Conservation (phyloP, 352 stramenopile genomes). For the Phytophthora pseudosyringae region DNA sequence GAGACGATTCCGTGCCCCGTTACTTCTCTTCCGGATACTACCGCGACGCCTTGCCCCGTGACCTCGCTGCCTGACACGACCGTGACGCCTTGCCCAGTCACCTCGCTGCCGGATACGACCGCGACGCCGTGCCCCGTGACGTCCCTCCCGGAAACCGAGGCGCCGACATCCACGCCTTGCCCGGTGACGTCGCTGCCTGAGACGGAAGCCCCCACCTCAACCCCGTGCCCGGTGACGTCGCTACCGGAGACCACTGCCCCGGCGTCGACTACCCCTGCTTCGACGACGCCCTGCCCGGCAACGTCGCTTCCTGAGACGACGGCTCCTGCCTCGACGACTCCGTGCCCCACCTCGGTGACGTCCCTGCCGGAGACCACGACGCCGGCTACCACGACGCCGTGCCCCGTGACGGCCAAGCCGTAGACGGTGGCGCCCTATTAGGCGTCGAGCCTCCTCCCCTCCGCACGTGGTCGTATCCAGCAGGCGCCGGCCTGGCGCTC, state of each 20-base stretch:
- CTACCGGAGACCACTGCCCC: slow-evolving; percentile 10
- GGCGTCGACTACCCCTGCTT: slow-evolving; percentile 1
- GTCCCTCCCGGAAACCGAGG: not conserved
- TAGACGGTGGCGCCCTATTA: slow-evolving; percentile 25
- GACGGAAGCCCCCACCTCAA: slow-evolving; percentile 9
- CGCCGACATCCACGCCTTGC: slow-evolving; percentile 10
- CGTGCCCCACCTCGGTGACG: slow-evolving; percentile 22
- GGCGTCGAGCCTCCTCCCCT: slow-evolving; percentile 23
- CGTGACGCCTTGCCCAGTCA: not conserved
- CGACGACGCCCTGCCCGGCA: slow-evolving; percentile 9
- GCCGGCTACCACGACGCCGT: slow-evolving; percentile 37
- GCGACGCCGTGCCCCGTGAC: slow-evolving; percentile 8
- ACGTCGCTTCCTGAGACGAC: slow-evolving; percentile 12
- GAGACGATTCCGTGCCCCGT: slow-evolving; percentile 1
- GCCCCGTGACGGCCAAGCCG: slow-evolving; percentile 43
- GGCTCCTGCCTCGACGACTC: slow-evolving; percentile 11
- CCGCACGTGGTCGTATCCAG: slow-evolving; percentile 30
- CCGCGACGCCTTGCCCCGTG: slow-evolving; percentile 13
- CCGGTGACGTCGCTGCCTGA: slow-evolving; percentile 28
- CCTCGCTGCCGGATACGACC: not conserved
- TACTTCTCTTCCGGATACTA: slow-evolving; percentile 8
- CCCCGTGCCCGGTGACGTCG: slow-evolving; percentile 17
- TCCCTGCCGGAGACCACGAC: slow-evolving; percentile 30
- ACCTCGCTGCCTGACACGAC: slow-evolving; percentile 23
- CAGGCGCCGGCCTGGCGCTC: slow-evolving; percentile 11